phyloP scores from a whole-genome alignment of 2,329 filamentous ascomycete species.

The Biscogniauxia marginata region DNA sequence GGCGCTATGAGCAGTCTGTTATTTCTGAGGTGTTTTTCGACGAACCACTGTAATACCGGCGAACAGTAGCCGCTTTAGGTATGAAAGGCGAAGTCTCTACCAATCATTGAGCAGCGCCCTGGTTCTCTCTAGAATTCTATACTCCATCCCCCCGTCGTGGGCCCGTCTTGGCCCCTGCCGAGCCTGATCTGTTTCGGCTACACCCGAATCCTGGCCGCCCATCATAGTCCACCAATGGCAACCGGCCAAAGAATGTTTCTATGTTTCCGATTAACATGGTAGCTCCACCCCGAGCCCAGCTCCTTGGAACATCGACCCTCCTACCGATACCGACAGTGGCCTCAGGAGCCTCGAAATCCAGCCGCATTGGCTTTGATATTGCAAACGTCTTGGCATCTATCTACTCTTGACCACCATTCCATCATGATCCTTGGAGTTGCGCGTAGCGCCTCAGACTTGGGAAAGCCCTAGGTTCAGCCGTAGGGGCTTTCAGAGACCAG shows the following conservation, averaged over 20 bases:
- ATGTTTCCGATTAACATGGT: background rate
- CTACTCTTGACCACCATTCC: background rate
- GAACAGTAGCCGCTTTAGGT: background rate
- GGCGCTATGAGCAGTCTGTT: background rate
- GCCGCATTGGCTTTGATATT: background rate
- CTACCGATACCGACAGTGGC: background rate
- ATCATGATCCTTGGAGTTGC: background rate
- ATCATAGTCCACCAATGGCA: background rate
- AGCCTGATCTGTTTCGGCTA: background rate
- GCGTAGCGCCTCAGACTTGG: background rate
- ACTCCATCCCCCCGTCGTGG: background rate
- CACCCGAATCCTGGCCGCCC: background rate
- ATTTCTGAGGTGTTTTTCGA: background rate
- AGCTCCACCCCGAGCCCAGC: background rate
- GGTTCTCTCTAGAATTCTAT: background rate
- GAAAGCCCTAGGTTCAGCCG: too few species aligned
- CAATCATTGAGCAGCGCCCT: background rate
- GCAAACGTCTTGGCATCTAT: conserved; percentile 2
- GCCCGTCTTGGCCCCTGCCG: background rate
- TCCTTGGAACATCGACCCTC: background rate
- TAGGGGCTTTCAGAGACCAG: too few species aligned
- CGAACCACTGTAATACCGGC: background rate
- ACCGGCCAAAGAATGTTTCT: background rate
- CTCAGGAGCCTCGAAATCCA: background rate
- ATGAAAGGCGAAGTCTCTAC: background rate